These are phyloP conservation scores for Stagonosporopsis chrysanthemi DNA, from an alignment of 2,329 filamentous ascomycete species.

Conservation along the genomic window DNA sequence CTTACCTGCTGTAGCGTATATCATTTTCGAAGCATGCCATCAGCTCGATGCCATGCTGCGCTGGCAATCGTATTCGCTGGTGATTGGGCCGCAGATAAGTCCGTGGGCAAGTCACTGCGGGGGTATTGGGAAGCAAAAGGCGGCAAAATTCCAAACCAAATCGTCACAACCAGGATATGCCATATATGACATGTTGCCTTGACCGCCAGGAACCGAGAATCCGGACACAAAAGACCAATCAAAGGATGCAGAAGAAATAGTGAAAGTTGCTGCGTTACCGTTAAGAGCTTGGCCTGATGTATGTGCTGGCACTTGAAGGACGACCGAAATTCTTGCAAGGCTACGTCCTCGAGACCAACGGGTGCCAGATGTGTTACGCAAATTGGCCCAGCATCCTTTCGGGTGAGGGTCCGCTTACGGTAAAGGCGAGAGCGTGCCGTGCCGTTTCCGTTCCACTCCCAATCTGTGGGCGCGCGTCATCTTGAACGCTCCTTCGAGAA, in stretches of 20 bases:
- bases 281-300: slow-evolving; percentile 35
- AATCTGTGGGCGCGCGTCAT: slow-evolving; percentile 31
- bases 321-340: slow-evolving; percentile 33
- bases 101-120: slow-evolving; percentile 35
- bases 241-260: slow-evolving; percentile 22
- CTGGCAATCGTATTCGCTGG: slow-evolving; percentile 35
- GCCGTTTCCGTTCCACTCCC: slow-evolving; percentile 41
- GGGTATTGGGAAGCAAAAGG: slow-evolving; percentile 30
- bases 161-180: slow-evolving; percentile 35
- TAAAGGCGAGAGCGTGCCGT: slow-evolving; percentile 39
- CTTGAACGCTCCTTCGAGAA: slow-evolving; percentile 29
- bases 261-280: slow-evolving; percentile 29
- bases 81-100: slow-evolving; percentile 41
- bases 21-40: slow-evolving; percentile 28
- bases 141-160: slow-evolving; percentile 36
- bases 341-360: slow-evolving; percentile 37
- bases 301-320: slow-evolving; percentile 45
- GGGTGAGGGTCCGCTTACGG: slow-evolving; percentile 33
- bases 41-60: slow-evolving; percentile 40
- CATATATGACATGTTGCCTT: slow-evolving; percentile 42
- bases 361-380: slow-evolving; percentile 41
- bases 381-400: slow-evolving; percentile 32
- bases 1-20: slow-evolving; percentile 34
- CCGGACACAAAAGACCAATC: slow-evolving; percentile 39
- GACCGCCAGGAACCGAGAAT: slow-evolving; percentile 28